Base-by-base conservation (phyloP, 2,329 filamentous ascomycete species). In the Curvularia sp. region DNA sequence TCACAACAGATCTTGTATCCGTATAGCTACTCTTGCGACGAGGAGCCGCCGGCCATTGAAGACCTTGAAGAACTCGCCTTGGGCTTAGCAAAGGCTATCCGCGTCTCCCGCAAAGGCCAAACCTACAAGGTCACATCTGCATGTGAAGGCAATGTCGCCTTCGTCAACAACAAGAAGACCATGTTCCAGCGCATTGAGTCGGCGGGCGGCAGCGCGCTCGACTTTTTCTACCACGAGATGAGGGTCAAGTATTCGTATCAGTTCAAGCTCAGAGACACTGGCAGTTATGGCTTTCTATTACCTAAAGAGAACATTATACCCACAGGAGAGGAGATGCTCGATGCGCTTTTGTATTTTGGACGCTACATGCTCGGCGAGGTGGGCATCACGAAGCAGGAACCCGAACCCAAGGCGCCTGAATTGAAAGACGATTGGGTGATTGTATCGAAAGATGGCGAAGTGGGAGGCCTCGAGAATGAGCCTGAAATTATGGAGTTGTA, bases 1-100 rank as follows among this genome's bases (percentile, higher is more conserved):
- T 96, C 92, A 0, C 93, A 99, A 78, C 91, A 97, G 77, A 89
- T 99, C 22, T 83, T 98, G 8, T 97, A 95, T 74, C 95, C 95
- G 0, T 98, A 93, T 75, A 89, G 91, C 5, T 97, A 92, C 78
- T 91, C 91, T 12, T 99, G 95, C 81, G 80, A 82, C 5, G 83
- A 85, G 5, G 82, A 88, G 28, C 94, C 95, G 12, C 93, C 94
- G 0, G 93, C 93, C 38, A 81, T 95, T 15, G 95, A 99, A 78
- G 96, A 96, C 68, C 85, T 99, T 1, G 88, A 97, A 77, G 95
- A 99, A 77, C 84, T 98, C 18, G 95, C 89, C 1, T 85, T 93
- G 55, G 94, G 93, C 26, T 84, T 99, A 28, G 90, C 92, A 57
- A 97, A 97, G 77, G 89, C 93, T 7, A 96, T 98, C 67, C 87